Evolutionary conservation across 495 filamentous ascomycete species (phyloP).

Genomic region (Peziza echinospora): DNA sequence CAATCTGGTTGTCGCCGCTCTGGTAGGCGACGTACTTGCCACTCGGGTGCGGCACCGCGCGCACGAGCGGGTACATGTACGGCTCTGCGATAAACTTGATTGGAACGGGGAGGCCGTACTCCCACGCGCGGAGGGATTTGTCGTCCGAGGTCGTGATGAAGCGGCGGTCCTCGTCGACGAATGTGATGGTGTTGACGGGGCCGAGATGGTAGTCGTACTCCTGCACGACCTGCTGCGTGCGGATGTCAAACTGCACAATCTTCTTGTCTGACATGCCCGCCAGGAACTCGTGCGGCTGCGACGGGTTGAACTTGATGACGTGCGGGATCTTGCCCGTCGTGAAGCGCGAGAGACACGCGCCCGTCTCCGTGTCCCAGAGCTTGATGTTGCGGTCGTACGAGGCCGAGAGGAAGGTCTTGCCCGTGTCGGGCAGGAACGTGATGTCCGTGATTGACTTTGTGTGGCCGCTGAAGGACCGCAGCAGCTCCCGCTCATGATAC

Average conservation of each 20-base stretch:
- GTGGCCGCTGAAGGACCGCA: constrained; percentile 79
- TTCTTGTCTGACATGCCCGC: constrained; percentile 96
- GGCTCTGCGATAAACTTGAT: constrained; percentile 86
- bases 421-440: constrained; percentile 58
- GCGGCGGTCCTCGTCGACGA: constrained; percentile 78
- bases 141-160: constrained; percentile 98
- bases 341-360: constrained; percentile 65
- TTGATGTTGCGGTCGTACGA: constrained; percentile 89
- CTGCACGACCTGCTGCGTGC: constrained; percentile 65
- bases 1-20: constrained; percentile 80
- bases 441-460: constrained; percentile 77
- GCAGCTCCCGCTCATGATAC: constrained; percentile 60
- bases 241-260: constrained; percentile 91
- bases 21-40: constrained; percentile 90
- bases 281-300: constrained; percentile 72
- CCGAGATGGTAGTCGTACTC: constrained; percentile 97
- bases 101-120: constrained; percentile 72
- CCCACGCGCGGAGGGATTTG: constrained; percentile 87
- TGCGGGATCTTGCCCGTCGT: constrained; percentile 86
- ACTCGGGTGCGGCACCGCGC: constrained; percentile 58
- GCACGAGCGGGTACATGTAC: constrained; percentile 84
- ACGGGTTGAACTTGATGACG: constrained; percentile 60
- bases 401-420: constrained; percentile 75
- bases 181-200: constrained; percentile 93
- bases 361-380: constrained; percentile 94